These are phyloP conservation scores for Exophiala dermatitidis DNA, from an alignment of 2,329 filamentous ascomycete species.

Conservation along the genomic window DNA sequence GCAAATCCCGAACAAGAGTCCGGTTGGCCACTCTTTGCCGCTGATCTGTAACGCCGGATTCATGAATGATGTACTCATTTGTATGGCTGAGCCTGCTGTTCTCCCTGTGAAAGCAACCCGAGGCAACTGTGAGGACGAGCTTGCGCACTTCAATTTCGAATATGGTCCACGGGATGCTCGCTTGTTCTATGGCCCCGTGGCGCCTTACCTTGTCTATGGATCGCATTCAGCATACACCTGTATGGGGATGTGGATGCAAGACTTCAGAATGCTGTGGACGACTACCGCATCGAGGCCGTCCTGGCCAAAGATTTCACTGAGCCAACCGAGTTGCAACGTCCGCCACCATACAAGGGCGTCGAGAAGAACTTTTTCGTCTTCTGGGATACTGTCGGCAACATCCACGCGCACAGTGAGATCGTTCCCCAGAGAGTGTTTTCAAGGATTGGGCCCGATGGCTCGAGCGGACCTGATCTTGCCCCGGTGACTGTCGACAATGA, in stretches of 20 bases:
- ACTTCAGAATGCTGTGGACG: slow-evolving; percentile 43
- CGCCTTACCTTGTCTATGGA: slow-evolving; percentile 48
- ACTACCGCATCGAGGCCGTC: slow-evolving; percentile 1
- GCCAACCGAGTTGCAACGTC: slow-evolving; percentile 39
- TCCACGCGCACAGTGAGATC: slow-evolving; percentile 51
- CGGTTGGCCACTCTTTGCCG: slow-evolving; percentile 24
- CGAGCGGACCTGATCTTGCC: slow-evolving; percentile 44
- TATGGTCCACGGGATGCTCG: slow-evolving; percentile 53
- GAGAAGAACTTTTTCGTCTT: slow-evolving; percentile 60
- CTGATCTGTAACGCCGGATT: slow-evolving; percentile 43
- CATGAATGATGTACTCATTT: not conserved
- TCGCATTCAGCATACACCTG: slow-evolving; percentile 50
- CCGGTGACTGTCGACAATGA: slow-evolving; percentile 35
- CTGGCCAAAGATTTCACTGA: not conserved
- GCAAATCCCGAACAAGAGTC: slow-evolving; percentile 44
- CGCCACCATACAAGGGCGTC: slow-evolving; percentile 38
- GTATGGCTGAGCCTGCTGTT: slow-evolving; percentile 1
- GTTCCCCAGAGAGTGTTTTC: slow-evolving; percentile 46
- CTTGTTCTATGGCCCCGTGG: slow-evolving; percentile 49
- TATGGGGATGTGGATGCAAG: slow-evolving; percentile 52
- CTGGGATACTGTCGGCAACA: slow-evolving; percentile 45
- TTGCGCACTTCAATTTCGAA: slow-evolving; percentile 29
- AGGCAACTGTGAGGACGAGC: slow-evolving; percentile 40
- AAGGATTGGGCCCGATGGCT: slow-evolving; percentile 39
- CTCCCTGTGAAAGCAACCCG: slow-evolving; percentile 32